A percentile compares a stretch with the other conserved stretches of the same genome.
Evolutionary conservation across 2,329 filamentous ascomycete genomes (phyloP).

Genomic region (Tolypocladium sp.): DNA sequence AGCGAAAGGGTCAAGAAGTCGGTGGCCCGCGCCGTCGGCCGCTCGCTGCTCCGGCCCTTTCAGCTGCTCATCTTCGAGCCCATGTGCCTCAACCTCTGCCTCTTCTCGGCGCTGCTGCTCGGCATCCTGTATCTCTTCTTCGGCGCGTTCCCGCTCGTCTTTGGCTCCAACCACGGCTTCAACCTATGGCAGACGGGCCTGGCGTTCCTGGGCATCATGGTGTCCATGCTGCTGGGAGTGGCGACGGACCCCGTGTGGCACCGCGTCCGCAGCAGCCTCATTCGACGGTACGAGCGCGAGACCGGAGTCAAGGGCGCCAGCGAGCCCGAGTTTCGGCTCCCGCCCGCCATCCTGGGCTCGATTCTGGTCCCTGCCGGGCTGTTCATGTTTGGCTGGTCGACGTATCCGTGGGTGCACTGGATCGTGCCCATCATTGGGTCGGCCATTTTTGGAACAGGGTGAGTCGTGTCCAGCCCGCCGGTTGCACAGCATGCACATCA

Average conservation of each 20-base stretch:
- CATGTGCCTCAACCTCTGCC: constrained; percentile 75
- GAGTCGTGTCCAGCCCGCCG: constrained; percentile 23
- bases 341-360: constrained; percentile 65
- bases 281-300: constrained; percentile 40
- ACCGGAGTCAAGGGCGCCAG: constrained; percentile 46
- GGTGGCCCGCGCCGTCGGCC: constrained; percentile 49
- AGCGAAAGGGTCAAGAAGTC: constrained; percentile 66
- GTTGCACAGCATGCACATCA: constrained; percentile 2
- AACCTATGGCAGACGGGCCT: constrained; percentile 72
- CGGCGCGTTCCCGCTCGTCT: constrained; percentile 77
- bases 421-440: constrained; percentile 68
- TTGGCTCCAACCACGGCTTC: constrained; percentile 65
- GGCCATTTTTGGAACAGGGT: constrained; percentile 61
- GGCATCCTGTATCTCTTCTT: constrained; percentile 89
- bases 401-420: constrained; percentile 66
- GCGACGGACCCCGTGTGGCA: constrained; percentile 58
- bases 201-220: constrained; percentile 62
- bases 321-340: constrained; percentile 82
- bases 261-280: constrained; percentile 47
- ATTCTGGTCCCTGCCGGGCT: constrained; percentile 70
- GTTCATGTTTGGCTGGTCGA: constrained; percentile 86
- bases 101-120: constrained; percentile 76
- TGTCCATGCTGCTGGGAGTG: constrained; percentile 59
- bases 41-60: constrained; percentile 60
- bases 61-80: constrained; percentile 73